phyloP scores from a whole-genome alignment of 345 rosid species.

The Raphanus sativus region DNA sequence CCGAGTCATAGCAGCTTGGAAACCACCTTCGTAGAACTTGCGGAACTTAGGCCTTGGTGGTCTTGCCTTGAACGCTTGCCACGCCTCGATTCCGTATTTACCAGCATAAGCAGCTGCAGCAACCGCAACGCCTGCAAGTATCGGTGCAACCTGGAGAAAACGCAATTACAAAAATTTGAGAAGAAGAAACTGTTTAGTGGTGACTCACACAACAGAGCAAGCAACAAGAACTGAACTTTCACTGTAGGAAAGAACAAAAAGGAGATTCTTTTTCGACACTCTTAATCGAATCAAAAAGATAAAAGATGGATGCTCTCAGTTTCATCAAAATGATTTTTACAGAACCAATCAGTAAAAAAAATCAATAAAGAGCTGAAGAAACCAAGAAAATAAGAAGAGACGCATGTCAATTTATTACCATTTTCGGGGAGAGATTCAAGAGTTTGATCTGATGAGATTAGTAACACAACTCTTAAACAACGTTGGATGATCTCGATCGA shows the following conservation, averaged over 20 bases:
- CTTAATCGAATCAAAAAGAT: background rate
- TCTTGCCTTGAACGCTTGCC: conserved; percentile 62
- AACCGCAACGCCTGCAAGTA: conserved; percentile 53
- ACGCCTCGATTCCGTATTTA: conserved; percentile 54
- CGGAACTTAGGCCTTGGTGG: conserved; percentile 46
- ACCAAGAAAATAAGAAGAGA: background rate
- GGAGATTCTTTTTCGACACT: background rate
- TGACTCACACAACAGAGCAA: conserved; percentile 1
- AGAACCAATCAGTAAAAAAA: background rate
- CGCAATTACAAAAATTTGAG: too few species aligned
- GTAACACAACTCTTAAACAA: background rate
- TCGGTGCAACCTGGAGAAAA: conserved; percentile 51
- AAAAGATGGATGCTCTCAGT: background rate
- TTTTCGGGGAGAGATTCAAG: background rate
- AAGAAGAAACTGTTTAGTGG: background rate
- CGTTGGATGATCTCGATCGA: too few species aligned
- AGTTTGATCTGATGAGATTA: background rate
- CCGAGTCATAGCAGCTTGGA: conserved; percentile 65
- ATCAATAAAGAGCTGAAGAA: background rate
- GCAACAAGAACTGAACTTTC: background rate
- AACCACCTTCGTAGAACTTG: conserved; percentile 69
- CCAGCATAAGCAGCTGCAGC: conserved; percentile 71
- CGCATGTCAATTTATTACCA: conserved; percentile 21
- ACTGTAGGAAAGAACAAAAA: background rate
- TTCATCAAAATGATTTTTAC: background rate